phyloP scores from a whole-genome alignment of 345 rosid species.

The Acer negundo region DNA sequence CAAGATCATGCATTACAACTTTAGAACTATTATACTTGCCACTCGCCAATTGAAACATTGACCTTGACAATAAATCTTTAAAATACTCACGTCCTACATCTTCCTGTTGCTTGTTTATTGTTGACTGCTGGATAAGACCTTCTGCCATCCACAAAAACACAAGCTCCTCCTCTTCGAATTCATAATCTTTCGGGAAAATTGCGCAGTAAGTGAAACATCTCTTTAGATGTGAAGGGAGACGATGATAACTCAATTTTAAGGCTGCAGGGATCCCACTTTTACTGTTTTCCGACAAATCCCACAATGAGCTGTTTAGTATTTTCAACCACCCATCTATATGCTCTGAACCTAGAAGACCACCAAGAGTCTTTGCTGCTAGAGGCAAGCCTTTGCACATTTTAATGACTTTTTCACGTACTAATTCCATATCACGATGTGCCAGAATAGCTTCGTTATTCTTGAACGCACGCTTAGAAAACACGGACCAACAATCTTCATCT shows the following conservation, averaged over 20 bases:
- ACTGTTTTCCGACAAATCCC: neutral
- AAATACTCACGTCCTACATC: slow-evolving; percentile 7
- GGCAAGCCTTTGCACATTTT: neutral
- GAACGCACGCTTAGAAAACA: neutral
- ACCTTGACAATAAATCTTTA: neutral
- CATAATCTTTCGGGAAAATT: neutral
- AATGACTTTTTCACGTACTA: neutral
- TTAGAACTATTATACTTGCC: too few relatives aligned
- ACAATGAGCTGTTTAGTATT: neutral
- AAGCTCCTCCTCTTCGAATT: neutral
- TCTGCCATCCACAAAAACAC: slow-evolving; percentile 29
- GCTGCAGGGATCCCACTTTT: neutral
- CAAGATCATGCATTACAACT: slow-evolving; percentile 23
- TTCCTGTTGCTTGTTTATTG: neutral
- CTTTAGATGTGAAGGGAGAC: slow-evolving; percentile 31
- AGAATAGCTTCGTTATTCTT: neutral
- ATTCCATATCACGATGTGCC: rapidly evolving
- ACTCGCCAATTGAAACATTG: neutral
- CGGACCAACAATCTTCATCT: neutral
- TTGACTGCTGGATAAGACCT: slow-evolving; percentile 18
- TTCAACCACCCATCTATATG: neutral
- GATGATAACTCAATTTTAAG: neutral
- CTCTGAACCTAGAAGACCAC: neutral
- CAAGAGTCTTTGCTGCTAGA: neutral
- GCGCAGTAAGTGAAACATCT: slow-evolving; percentile 34